Evolutionary conservation across 768 basidiomycete species (phyloP).

Genomic region (Amanita rimosa): DNA sequence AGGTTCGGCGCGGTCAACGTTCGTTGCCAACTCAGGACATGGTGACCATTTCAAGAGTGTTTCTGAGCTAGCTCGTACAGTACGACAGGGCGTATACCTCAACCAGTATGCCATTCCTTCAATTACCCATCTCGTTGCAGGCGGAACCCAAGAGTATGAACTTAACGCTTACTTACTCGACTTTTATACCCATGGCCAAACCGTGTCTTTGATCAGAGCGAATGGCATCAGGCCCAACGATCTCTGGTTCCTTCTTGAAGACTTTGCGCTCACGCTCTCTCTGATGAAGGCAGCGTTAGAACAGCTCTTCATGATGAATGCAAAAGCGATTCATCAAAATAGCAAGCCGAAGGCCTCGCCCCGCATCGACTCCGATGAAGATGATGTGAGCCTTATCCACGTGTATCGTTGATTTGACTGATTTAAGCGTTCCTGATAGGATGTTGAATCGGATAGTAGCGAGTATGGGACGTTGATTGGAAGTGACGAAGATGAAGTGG

Average conservation of each 20-base stretch:
- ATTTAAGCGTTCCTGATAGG: slow-evolving; percentile 6
- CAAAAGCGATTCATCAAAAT: slow-evolving; percentile 4
- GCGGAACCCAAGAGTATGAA: slow-evolving; percentile 11
- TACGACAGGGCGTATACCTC: slow-evolving; percentile 40
- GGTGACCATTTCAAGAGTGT: slow-evolving; percentile 41
- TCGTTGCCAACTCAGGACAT: slow-evolving; percentile 61
- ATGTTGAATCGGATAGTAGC: slow-evolving; percentile 15
- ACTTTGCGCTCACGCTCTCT: slow-evolving; percentile 40
- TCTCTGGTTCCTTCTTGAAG: slow-evolving; percentile 54
- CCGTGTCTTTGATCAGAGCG: slow-evolving; percentile 30
- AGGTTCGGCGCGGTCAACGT: slow-evolving; percentile 40
- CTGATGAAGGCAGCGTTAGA: slow-evolving; percentile 39
- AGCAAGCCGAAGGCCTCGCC: neutral
- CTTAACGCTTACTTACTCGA: slow-evolving; percentile 62
- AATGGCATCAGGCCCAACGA: slow-evolving; percentile 54
- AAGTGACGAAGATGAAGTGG: slow-evolving; percentile 10
- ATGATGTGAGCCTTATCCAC: neutral
- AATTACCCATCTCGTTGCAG: slow-evolving; percentile 20
- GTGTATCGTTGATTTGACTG: slow-evolving; percentile 7
- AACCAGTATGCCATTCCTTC: slow-evolving; percentile 54
- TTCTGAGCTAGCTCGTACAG: slow-evolving; percentile 38
- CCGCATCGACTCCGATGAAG: neutral
- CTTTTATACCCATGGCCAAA: slow-evolving; percentile 59
- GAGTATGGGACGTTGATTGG: slow-evolving; percentile 13
- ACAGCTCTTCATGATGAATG: slow-evolving; percentile 25